Evolutionary conservation across 2,329 filamentous ascomycete species (phyloP).

Genomic region (Aspergillus ibericus): DNA sequence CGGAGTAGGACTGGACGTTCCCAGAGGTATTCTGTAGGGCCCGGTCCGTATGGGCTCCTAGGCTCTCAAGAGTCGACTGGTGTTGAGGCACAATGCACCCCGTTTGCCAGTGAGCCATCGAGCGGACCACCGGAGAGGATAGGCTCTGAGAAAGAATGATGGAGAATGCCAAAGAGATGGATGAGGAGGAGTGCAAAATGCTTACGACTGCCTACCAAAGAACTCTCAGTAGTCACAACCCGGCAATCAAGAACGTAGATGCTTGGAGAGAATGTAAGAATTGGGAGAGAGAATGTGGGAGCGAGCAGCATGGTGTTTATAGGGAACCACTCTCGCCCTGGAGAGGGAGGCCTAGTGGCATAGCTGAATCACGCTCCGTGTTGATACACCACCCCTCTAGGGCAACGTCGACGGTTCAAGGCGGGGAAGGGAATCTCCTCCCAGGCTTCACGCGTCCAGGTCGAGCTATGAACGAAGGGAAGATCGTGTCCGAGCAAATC

Average conservation of each 20-base stretch:
- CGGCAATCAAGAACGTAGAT: constrained; percentile 40
- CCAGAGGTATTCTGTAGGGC: constrained; percentile 46
- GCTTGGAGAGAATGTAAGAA: constrained; percentile 45
- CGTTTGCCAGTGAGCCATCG: constrained; percentile 44
- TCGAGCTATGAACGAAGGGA: constrained; percentile 31
- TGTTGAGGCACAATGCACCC: constrained; percentile 41
- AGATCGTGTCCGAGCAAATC: constrained; percentile 36
- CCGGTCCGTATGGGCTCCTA: constrained; percentile 38
- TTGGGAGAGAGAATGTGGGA: constrained; percentile 46
- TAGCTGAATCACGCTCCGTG: constrained; percentile 36
- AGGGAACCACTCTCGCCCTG: constrained; percentile 34
- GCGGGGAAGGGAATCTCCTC: constrained; percentile 26
- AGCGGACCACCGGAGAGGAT: constrained; percentile 32
- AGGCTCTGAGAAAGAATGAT: constrained; percentile 42
- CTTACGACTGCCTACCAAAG: constrained; percentile 41
- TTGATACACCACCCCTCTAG: constrained; percentile 39
- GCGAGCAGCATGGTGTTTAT: constrained; percentile 46
- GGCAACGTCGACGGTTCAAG: constrained; percentile 36
- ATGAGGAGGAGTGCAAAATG: constrained; percentile 36
- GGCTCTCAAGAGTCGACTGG: constrained; percentile 37
- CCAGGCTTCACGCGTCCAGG: constrained; percentile 33
- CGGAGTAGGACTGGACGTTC: constrained; percentile 44
- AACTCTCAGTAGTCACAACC: constrained; percentile 39
- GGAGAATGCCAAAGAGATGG: constrained; percentile 40
- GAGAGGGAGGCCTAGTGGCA: constrained; percentile 35